A percentile compares a stretch with the other conserved stretches of the same genome.
These are phyloP conservation scores for Boechera stricta DNA, from an alignment of 345 rosid genomes.

Conservation along the genomic window DNA sequence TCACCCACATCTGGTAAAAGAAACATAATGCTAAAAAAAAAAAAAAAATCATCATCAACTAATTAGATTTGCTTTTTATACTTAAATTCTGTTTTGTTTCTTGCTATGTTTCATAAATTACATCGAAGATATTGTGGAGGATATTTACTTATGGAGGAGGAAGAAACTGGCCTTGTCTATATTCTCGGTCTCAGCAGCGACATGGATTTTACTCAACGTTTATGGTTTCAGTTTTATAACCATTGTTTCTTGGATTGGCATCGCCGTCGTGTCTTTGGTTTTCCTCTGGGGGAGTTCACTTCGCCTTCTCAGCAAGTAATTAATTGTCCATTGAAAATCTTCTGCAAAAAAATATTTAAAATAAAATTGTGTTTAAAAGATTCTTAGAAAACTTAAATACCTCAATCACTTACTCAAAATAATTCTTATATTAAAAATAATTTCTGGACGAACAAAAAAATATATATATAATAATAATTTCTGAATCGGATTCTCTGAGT, in stretches of 20 bases:
- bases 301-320: conserved; percentile 62
- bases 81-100: neutral
- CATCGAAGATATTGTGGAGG: conserved; percentile 43
- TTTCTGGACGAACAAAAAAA: neutral
- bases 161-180: conserved; percentile 49
- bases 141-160: conserved; percentile 60
- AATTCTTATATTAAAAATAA: neutral
- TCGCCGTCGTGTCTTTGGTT: conserved; percentile 42
- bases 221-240: conserved; percentile 53
- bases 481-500: neutral
- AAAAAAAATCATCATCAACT: neutral
- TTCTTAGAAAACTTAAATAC: neutral
- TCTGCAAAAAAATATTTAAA: neutral
- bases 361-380: neutral
- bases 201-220: conserved; percentile 53
- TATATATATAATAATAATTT: neutral
- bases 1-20: conserved; percentile 30
- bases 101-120: neutral
- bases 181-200: conserved; percentile 46
- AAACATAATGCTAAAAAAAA: neutral
- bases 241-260: conserved; percentile 53
- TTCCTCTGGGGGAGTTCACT: conserved; percentile 58
- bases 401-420: neutral
- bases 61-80: neutral
- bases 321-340: neutral